Evolutionary conservation across 805 yeast genomes (phyloP).

Genomic region (Candida gorgasii): DNA sequence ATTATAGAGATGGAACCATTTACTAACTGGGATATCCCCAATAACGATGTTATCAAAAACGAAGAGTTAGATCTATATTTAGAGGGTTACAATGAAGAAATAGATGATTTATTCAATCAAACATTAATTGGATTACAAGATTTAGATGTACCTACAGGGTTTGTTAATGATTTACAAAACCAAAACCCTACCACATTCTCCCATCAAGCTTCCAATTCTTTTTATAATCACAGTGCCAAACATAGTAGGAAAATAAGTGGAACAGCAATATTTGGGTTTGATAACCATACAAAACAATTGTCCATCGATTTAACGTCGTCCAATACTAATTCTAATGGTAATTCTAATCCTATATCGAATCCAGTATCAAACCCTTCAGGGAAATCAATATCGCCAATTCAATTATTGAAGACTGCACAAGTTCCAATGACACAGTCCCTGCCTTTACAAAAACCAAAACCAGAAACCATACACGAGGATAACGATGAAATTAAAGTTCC

Average conservation of each 20-base stretch:
- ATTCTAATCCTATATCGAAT: slow-evolving; percentile 10
- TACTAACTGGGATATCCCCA: slow-evolving; percentile 30
- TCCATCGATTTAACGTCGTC: slow-evolving; percentile 53
- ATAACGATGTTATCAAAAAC: slow-evolving; percentile 49
- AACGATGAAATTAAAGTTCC: slow-evolving; percentile 7
- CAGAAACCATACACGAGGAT: slow-evolving; percentile 14
- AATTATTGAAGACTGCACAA: slow-evolving; percentile 19
- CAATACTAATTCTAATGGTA: slow-evolving; percentile 8
- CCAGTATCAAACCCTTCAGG: slow-evolving; percentile 13
- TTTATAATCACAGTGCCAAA: slow-evolving; percentile 20
- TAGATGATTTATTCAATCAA: slow-evolving; percentile 58
- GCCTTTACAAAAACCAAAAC: slow-evolving; percentile 12
- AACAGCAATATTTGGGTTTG: slow-evolving; percentile 76
- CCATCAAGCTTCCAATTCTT: slow-evolving; percentile 16
- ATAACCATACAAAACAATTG: slow-evolving; percentile 61
- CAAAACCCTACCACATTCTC: slow-evolving; percentile 1
- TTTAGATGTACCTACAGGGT: slow-evolving; percentile 60
- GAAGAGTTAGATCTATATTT: slow-evolving; percentile 54
- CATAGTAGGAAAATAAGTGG: slow-evolving; percentile 73
- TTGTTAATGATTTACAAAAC: slow-evolving; percentile 21
- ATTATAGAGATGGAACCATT: slow-evolving; percentile 22
- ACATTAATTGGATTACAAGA: slow-evolving; percentile 59
- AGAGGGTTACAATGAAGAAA: slow-evolving; percentile 46
- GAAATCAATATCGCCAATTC: slow-evolving; percentile 37
- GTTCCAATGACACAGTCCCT: slow-evolving; percentile 7